phyloP scores from a whole-genome alignment of 805 yeast genomes.

The Ogataea nakhonphanomensis region DNA sequence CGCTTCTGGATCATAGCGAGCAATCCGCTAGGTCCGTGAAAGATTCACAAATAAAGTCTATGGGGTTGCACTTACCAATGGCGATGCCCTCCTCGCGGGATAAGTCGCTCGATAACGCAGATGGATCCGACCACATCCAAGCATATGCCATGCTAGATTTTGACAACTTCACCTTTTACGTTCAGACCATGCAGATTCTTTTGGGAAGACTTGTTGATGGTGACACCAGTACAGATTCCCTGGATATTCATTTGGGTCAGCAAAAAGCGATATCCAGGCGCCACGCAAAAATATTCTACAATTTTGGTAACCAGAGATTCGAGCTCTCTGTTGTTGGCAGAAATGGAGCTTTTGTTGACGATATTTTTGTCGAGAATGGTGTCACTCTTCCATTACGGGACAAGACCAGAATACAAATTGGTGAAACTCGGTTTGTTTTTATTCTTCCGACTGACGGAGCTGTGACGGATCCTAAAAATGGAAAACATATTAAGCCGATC shows the following conservation, averaged over 20 bases:
- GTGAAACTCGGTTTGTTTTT: slow-evolving; percentile 85
- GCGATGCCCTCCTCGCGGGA: slow-evolving; percentile 36
- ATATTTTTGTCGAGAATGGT: slow-evolving; percentile 82
- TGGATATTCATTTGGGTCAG: slow-evolving; percentile 90
- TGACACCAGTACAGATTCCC: slow-evolving; percentile 50
- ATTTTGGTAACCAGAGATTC: slow-evolving; percentile 92
- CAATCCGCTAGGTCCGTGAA: background rate
- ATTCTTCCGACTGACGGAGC: slow-evolving; percentile 69
- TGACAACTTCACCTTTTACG: slow-evolving; percentile 89
- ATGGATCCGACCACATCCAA: slow-evolving; percentile 37
- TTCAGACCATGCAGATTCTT: slow-evolving; percentile 91
- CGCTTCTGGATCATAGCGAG: background rate
- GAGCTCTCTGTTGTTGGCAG: slow-evolving; percentile 90
- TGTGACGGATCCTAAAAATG: slow-evolving; percentile 21
- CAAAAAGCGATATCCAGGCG: slow-evolving; percentile 90
- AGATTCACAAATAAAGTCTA: slow-evolving; percentile 13
- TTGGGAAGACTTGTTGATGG: slow-evolving; percentile 86
- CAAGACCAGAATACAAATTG: slow-evolving; percentile 85
- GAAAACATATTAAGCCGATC: slow-evolving; percentile 30
- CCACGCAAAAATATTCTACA: slow-evolving; percentile 94
- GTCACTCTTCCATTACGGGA: slow-evolving; percentile 84
- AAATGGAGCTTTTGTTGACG: slow-evolving; percentile 96
- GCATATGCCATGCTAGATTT: slow-evolving; percentile 82
- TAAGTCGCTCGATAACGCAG: slow-evolving; percentile 3
- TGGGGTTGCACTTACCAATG: slow-evolving; percentile 17